Base-by-base conservation (phyloP, 2,329 filamentous ascomycete genomes). In the Simplicillium aogashimaense region DNA sequence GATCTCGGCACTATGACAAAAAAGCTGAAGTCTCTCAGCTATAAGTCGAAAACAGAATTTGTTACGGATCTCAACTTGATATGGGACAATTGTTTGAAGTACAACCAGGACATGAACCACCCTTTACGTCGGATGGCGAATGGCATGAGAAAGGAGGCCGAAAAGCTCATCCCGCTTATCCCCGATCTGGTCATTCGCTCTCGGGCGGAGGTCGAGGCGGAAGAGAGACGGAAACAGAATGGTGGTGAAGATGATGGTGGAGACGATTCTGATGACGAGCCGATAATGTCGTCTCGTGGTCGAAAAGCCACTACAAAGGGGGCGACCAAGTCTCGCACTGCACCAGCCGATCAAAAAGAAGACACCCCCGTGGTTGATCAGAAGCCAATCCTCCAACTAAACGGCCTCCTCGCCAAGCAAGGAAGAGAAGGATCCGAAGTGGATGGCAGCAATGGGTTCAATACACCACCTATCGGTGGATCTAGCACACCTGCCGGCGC, bases 1-100 rank as follows among this genome's bases (percentile, higher is more conserved):
- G 92, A 98, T 58, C 79, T 98, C 42, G 92, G 92, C 30, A 83
- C 81, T 36, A 97, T 98, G 88, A 95, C 94, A 46, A 98, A 98
- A 67, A 98, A 97, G 66, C 77, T 98, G 40, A 90, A 90, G 57
- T 72, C 74, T 9, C 64, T 87, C 29, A 73, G 74, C 30, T 92
- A 86, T 64, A 89, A 86, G 57, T 89, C 84, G 36, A 98, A 98
- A 65, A 78, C 85, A 45, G 92, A 98, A 17, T 98, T 98, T 49
- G 88, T 97, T 18, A 76, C 84, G 28, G 92, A 98, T 57, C 71
- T 98, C 9, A 90, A 94, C 57, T 67, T 97, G 38, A 97, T 98
- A 39, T 98, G 92, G 92, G 78, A 88, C 42, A 98, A 98, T 56
- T 98, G 92, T 58, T 70, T 98, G 41, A 88, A 84, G 53, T 98